Percentiles rank a stretch among this genome's conserved stretches.
Conservation (phyloP, 148 eudicot genomes). For the Rhododendron kiyosumense region DNA sequence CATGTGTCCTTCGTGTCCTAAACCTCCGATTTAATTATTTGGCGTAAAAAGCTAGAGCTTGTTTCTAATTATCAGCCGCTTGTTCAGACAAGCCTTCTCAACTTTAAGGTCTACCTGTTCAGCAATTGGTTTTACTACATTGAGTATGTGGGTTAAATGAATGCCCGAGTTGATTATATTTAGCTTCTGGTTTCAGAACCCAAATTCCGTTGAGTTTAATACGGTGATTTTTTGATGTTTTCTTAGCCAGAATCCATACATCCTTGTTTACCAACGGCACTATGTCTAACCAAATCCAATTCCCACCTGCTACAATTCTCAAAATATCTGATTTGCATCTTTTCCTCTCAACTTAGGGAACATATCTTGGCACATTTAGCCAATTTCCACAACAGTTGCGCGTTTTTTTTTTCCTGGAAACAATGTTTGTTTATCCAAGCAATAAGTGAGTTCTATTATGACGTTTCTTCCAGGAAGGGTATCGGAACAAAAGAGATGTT, state of each 20-base stretch:
- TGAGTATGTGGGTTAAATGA: not conserved
- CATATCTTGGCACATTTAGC: not conserved
- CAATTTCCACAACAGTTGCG: not conserved
- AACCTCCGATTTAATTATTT: not conserved
- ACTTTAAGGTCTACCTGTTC: not conserved
- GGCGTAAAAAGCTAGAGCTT: not conserved
- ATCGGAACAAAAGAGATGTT: conserved; percentile 52
- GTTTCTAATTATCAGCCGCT: not conserved
- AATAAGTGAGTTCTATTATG: not conserved
- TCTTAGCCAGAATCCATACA: not conserved
- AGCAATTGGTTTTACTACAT: not conserved
- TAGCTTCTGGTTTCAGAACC: not conserved
- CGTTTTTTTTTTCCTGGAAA: not conserved
- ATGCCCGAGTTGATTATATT: not conserved
- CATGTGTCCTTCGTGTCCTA: not conserved
- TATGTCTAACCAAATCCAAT: not conserved
- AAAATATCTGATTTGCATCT: not conserved
- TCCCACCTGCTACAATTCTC: not conserved
- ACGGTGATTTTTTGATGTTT: not conserved
- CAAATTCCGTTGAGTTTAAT: not conserved
- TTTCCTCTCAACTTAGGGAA: not conserved
- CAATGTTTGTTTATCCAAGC: not conserved
- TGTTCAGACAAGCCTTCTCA: not conserved
- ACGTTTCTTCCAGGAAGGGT: conserved; percentile 57
- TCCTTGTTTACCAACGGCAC: not conserved